These are phyloP conservation scores for Tolypocladium nubicola DNA, from an alignment of 2,329 filamentous ascomycete genomes.

Conservation along the genomic window DNA sequence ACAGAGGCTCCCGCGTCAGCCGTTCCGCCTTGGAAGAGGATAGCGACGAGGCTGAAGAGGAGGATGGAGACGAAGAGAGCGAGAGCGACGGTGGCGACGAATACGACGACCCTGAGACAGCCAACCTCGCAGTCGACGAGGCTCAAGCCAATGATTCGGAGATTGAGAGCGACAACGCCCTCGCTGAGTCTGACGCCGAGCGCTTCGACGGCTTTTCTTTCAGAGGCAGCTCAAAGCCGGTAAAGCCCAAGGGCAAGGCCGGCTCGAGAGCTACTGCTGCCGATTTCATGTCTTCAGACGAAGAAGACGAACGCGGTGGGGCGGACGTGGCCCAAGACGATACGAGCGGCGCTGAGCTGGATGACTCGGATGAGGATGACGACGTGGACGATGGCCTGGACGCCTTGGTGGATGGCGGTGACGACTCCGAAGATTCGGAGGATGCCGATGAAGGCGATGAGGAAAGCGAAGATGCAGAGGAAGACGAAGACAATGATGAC, in stretches of 20 bases:
- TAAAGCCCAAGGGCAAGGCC: constrained; percentile 19
- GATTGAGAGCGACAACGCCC: constrained; percentile 57
- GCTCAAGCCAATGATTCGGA: constrained; percentile 44
- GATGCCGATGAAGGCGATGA: constrained; percentile 26
- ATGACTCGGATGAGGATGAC: constrained; percentile 24
- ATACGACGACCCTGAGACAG: constrained; percentile 46
- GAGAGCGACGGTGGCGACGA: constrained; percentile 35
- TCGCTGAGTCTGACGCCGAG: constrained; percentile 78
- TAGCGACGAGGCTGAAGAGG: constrained; percentile 40
- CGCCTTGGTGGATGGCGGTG: constrained; percentile 19
- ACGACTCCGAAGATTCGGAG: constrained; percentile 22
- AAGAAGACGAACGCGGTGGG: constrained; percentile 22
- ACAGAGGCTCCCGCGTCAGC: constrained; percentile 67
- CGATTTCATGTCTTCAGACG: constrained; percentile 45
- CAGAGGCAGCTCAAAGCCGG: constrained; percentile 45
- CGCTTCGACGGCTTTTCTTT: constrained; percentile 65
- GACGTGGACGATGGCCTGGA: constrained; percentile 28
- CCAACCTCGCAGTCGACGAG: constrained; percentile 42
- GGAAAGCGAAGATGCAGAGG: constrained; percentile 18
- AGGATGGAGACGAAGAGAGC: constrained; percentile 29
- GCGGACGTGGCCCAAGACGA: constrained; percentile 21
- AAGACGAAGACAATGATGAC: constrained; percentile 21
- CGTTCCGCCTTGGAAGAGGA: constrained; percentile 53
- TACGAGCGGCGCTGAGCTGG: constrained; percentile 23
- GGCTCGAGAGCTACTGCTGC: constrained; percentile 38